Evolutionary conservation across 2,329 filamentous ascomycete species (phyloP).

Genomic region (Sphaerulina musiva): DNA sequence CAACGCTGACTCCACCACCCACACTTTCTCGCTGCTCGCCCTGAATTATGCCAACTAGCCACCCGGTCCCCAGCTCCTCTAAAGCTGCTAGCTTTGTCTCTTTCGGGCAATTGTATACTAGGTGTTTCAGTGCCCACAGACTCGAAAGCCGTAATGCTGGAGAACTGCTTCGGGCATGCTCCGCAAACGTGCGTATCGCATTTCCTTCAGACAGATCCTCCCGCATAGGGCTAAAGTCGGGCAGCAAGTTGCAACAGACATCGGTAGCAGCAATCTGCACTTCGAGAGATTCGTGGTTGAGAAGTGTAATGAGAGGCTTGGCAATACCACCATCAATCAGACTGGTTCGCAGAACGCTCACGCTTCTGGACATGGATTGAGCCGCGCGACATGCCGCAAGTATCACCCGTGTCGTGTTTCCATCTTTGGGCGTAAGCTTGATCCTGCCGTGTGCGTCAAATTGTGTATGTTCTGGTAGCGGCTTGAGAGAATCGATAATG

Average conservation of each 20-base stretch:
- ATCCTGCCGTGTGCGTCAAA: constrained; percentile 27
- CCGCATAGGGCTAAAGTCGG: constrained; percentile 87
- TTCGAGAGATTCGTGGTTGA: constrained; percentile 67
- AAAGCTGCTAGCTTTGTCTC: constrained; percentile 71
- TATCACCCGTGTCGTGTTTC: constrained; percentile 72
- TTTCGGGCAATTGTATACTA: constrained; percentile 65
- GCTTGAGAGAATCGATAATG: constrained; percentile 74
- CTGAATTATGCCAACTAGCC: constrained; percentile 73
- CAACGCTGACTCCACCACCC: constrained; percentile 43
- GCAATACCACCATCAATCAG: constrained; percentile 80
- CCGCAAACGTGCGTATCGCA: constrained; percentile 69
- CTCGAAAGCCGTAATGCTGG: constrained; percentile 76
- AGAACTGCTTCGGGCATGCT: constrained; percentile 75
- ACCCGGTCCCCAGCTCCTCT: constrained; percentile 68
- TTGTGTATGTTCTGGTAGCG: constrained; percentile 40
- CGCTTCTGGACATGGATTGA: constrained; percentile 74
- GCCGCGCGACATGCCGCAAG: constrained; percentile 79
- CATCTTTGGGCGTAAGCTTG: constrained; percentile 49
- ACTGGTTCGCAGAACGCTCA: constrained; percentile 75
- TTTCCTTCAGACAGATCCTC: constrained; percentile 69
- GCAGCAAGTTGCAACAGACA: constrained; percentile 74
- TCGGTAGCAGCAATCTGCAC: constrained; percentile 82
- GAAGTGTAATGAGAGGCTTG: constrained; percentile 66
- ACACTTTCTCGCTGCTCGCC: constrained; percentile 43
- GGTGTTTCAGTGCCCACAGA: constrained; percentile 88